phyloP scores from a whole-genome alignment of 176 grass and related monocot genomes.

The Pontederia paniculata region DNA sequence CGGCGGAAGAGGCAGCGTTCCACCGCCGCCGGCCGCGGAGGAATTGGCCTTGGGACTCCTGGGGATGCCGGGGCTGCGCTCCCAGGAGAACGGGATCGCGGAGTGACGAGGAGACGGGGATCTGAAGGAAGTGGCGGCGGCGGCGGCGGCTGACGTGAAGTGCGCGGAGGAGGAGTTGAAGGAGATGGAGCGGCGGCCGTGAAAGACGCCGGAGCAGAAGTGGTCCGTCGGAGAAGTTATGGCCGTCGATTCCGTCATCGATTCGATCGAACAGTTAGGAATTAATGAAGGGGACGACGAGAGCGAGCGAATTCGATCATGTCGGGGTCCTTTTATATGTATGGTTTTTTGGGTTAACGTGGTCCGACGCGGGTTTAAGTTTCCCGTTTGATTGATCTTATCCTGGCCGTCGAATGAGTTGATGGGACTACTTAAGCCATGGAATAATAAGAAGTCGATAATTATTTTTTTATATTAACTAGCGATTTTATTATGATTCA shows the following conservation, averaged over 20 bases:
- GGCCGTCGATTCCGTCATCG: constrained; percentile 12
- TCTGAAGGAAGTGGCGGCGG: constrained; percentile 26
- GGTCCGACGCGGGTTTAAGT: too few species aligned
- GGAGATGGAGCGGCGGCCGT: not conserved
- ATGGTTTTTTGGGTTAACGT: too few species aligned
- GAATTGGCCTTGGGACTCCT: constrained; percentile 18
- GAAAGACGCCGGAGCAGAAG: constrained; percentile 8
- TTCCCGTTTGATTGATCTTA: too few species aligned
- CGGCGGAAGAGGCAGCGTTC: not conserved
- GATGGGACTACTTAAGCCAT: too few species aligned
- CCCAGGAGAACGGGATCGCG: constrained; percentile 92
- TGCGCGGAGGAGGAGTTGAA: constrained; percentile 17
- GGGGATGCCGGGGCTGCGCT: constrained; percentile 74
- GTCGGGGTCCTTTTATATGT: too few species aligned
- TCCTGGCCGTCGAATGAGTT: too few species aligned
- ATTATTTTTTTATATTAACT: too few species aligned
- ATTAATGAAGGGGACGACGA: too few species aligned
- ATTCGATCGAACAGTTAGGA: not conserved
- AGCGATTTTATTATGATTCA: too few species aligned
- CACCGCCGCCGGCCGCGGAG: not conserved
- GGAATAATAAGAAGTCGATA: too few species aligned
- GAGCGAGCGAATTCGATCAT: too few species aligned
- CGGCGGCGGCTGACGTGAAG: constrained; percentile 3
- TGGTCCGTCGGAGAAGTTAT: too few species aligned
- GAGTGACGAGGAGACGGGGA: constrained; percentile 22